A percentile compares a stretch with the other conserved stretches of the same genome.
Conservation (phyloP, 768 basidiomycete species). For the Cystobasidium tubakii region DNA sequence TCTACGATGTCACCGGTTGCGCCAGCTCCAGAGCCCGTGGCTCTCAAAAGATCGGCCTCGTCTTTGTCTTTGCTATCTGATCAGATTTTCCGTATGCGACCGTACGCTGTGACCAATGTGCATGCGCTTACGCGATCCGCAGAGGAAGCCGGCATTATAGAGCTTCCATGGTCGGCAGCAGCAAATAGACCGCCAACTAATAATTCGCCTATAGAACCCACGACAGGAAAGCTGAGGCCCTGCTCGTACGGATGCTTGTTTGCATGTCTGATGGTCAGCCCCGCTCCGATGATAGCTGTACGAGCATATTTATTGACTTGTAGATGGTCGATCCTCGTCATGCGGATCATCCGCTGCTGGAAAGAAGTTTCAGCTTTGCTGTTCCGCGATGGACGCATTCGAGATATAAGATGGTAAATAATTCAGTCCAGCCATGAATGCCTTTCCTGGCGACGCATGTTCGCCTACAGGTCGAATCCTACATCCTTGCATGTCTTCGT, state of each 20-base stretch:
- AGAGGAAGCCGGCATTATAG: background rate
- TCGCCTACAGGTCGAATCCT: constrained; percentile 18
- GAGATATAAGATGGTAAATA: background rate
- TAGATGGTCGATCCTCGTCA: background rate
- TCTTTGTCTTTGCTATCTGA: background rate
- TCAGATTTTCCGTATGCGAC: background rate
- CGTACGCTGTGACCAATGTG: constrained; percentile 22
- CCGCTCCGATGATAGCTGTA: constrained; percentile 19
- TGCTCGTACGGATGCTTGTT: constrained; percentile 17
- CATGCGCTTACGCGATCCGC: constrained; percentile 13
- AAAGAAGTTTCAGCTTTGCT: background rate
- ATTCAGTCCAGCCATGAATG: constrained; percentile 1
- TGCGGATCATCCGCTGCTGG: constrained; percentile 13
- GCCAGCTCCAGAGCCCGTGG: constrained; percentile 15
- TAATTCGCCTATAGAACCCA: constrained; percentile 21
- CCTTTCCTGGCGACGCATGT: constrained; percentile 20
- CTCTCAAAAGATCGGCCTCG: constrained; percentile 17
- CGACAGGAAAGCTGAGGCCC: constrained; percentile 21
- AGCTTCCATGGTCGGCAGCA: constrained; percentile 17
- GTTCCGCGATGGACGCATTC: background rate
- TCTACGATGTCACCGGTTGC: constrained; percentile 21
- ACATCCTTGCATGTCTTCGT: background rate
- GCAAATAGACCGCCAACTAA: constrained; percentile 14
- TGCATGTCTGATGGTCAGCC: background rate
- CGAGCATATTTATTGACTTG: background rate